A percentile compares a stretch with the other conserved stretches of the same genome.
Conservation (phyloP, 805 yeast genomes). For the Yarrowia yakushimensis region DNA sequence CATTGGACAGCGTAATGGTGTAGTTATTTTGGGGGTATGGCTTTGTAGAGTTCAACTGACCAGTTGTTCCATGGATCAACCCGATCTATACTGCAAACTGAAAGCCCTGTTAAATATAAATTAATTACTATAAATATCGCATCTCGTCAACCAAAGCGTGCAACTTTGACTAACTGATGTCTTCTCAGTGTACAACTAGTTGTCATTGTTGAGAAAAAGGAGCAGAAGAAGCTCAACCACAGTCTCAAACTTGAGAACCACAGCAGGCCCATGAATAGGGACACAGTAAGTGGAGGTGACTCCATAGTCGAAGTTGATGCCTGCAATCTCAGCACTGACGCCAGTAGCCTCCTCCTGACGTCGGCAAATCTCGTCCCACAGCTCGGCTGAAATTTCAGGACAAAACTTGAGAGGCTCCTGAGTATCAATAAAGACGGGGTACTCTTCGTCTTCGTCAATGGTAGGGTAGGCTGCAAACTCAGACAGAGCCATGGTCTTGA, state of each 20-base stretch:
- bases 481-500: not conserved
- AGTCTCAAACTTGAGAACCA: not conserved
- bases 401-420: not conserved
- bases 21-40: no score
- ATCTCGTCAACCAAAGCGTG: not conserved
- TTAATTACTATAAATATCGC: not conserved
- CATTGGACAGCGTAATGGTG: no score
- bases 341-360: constrained; percentile 1
- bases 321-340: not conserved
- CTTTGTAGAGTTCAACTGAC: no score
- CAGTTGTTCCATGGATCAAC: no score
- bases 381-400: not conserved
- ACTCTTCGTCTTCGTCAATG: not conserved
- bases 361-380: not conserved
- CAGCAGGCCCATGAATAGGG: constrained; percentile 5
- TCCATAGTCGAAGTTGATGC: constrained; percentile 14
- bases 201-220: not conserved
- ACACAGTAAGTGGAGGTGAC: constrained; percentile 1
- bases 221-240: constrained; percentile 1
- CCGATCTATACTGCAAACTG: no score
- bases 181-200: not conserved
- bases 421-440: not conserved
- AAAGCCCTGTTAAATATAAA: no score
- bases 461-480: not conserved
- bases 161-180: not conserved